Conservation (phyloP, 352 stramenopile genomes). For the Phytophthora pini region DNA sequence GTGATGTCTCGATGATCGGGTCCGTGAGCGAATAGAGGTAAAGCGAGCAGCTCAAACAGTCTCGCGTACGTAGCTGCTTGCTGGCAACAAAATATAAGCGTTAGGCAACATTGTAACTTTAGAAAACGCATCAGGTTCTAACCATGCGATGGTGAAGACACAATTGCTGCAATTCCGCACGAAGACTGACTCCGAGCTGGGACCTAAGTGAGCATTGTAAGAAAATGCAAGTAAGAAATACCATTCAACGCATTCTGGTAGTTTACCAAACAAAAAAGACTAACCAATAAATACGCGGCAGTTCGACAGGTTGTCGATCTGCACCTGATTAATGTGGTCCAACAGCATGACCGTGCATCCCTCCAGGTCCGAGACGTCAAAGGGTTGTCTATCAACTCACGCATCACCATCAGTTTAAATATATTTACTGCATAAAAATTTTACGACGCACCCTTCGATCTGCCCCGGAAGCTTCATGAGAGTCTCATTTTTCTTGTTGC, state of each 20-base stretch:
- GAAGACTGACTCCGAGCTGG: constrained; percentile 90
- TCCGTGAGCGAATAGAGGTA: constrained; percentile 92
- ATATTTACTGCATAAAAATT: too few species aligned
- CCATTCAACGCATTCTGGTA: background rate
- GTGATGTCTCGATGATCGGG: constrained; percentile 93
- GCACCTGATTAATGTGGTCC: constrained; percentile 91
- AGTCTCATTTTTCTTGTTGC: constrained; percentile 80
- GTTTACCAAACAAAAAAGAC: constrained; percentile 4
- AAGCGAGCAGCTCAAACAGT: constrained; percentile 84
- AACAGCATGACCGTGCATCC: constrained; percentile 86
- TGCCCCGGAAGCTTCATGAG: constrained; percentile 83
- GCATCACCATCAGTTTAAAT: background rate
- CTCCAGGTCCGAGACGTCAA: constrained; percentile 86
- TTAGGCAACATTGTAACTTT: constrained; percentile 1
- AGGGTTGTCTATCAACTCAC: constrained; percentile 68
- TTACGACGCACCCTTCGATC: constrained; percentile 60
- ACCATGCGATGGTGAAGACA: constrained; percentile 90
- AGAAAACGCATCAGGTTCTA: constrained; percentile 8
- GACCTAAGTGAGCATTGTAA: constrained; percentile 34
- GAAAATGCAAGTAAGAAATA: background rate
- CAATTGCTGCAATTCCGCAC: constrained; percentile 92
- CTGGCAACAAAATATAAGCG: constrained; percentile 26
- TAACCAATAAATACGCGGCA: constrained; percentile 88
- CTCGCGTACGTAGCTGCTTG: constrained; percentile 91
- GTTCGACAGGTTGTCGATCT: constrained; percentile 90